These are phyloP conservation scores for Andrographis paniculata DNA, from an alignment of 305 asterid genomes.

Conservation along the genomic window DNA sequence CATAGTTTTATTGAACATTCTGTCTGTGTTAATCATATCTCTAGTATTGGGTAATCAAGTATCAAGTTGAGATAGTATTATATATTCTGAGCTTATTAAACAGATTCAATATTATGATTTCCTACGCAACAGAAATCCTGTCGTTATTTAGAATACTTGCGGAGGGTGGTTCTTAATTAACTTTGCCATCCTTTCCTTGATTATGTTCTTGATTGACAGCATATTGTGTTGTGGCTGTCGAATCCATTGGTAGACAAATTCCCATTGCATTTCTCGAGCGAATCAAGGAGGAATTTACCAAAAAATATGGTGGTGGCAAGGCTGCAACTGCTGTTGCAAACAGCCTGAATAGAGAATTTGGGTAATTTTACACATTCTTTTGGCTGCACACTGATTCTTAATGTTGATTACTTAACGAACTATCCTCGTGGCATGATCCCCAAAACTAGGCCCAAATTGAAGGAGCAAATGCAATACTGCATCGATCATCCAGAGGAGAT, in stretches of 20 bases:
- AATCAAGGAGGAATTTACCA: constrained; percentile 61
- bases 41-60: neutral
- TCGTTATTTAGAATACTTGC: neutral
- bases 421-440: constrained; percentile 5
- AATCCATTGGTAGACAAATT: constrained; percentile 56
- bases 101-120: no score
- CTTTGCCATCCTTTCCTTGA: neutral
- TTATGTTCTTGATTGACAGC: constrained; percentile 33
- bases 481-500: constrained; percentile 66
- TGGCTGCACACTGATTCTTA: neutral
- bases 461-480: constrained; percentile 67
- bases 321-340: constrained; percentile 69
- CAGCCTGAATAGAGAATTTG: constrained; percentile 54
- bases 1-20: no score
- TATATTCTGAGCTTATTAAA: neutral
- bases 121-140: no score
- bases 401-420: constrained; percentile 1
- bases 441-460: constrained; percentile 44
- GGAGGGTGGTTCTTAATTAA: neutral
- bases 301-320: constrained; percentile 61
- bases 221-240: constrained; percentile 69
- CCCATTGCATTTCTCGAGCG: constrained; percentile 66
- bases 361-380: constrained; percentile 20
- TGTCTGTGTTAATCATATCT: no score
- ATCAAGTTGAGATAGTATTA: neutral